Evolutionary conservation across 2,329 filamentous ascomycete genomes (phyloP).

Genomic region (Coniochaeta sp.): DNA sequence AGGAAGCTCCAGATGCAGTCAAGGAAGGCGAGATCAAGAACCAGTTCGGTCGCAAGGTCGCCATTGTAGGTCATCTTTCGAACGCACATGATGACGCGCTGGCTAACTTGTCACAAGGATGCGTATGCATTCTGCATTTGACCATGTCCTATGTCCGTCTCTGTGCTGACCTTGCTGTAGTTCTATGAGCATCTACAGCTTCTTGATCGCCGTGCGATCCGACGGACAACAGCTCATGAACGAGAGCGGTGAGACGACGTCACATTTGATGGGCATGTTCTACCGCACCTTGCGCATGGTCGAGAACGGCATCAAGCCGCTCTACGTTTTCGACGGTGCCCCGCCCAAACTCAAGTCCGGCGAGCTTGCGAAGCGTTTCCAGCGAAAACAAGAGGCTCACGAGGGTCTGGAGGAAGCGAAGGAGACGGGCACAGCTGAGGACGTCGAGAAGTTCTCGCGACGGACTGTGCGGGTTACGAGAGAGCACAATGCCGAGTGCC

Average conservation of each 20-base stretch:
- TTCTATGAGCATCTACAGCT: conserved; percentile 99
- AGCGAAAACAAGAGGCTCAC: conserved; percentile 86
- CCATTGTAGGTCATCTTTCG: conserved; percentile 61
- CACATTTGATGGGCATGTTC: conserved; percentile 98
- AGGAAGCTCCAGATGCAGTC: conserved; percentile 90
- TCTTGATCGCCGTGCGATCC: conserved; percentile 93
- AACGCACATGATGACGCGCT: neutral
- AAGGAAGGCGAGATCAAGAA: conserved; percentile 98
- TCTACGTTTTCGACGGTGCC: conserved; percentile 96
- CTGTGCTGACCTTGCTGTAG: conserved; percentile 28
- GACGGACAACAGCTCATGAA: conserved; percentile 95
- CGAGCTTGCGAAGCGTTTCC: conserved; percentile 91
- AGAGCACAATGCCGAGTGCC: conserved; percentile 95
- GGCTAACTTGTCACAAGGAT: conserved; percentile 30
- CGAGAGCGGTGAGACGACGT: conserved; percentile 93
- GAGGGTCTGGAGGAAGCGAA: conserved; percentile 92
- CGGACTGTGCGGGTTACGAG: conserved; percentile 90
- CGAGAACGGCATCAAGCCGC: conserved; percentile 96
- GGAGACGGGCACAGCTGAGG: conserved; percentile 91
- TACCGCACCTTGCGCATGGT: conserved; percentile 97
- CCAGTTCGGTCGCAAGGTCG: conserved; percentile 96
- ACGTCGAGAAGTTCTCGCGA: conserved; percentile 96
- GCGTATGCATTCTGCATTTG: conserved; percentile 33
- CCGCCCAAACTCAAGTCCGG: conserved; percentile 97
- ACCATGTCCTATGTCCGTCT: neutral